Evolutionary conservation across 257 asterid genomes (phyloP).

Genomic region (Ilex asprella): DNA sequence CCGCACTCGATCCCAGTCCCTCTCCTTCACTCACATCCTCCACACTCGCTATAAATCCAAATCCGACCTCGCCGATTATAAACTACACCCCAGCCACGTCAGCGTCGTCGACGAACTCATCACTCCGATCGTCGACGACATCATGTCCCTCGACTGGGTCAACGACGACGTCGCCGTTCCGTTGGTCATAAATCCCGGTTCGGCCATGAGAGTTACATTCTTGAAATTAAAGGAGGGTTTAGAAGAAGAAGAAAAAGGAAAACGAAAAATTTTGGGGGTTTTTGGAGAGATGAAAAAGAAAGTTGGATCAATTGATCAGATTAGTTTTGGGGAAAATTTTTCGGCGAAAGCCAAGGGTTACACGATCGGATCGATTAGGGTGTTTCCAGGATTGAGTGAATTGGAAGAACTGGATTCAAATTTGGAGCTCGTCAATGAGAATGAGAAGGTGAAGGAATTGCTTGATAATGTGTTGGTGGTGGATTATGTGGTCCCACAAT

Average conservation of each 20-base stretch:
- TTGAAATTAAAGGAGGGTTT: constrained; percentile 50
- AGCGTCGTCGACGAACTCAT: constrained; percentile 39
- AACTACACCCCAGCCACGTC: constrained; percentile 56
- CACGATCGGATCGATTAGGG: constrained; percentile 67
- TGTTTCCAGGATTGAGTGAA: constrained; percentile 44
- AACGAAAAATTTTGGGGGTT: constrained; percentile 32
- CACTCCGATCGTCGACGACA: constrained; percentile 44
- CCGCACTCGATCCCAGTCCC: constrained; percentile 47
- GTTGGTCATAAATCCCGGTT: constrained; percentile 31
- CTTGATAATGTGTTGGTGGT: constrained; percentile 59
- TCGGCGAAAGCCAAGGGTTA: constrained; percentile 77
- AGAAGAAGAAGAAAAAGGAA: constrained; percentile 35
- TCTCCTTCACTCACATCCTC: constrained; percentile 81
- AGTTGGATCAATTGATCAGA: constrained; percentile 38
- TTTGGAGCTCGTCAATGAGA: constrained; percentile 40
- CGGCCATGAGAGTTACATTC: constrained; percentile 42
- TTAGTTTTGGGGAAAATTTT: constrained; percentile 73
- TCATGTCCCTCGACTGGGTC: constrained; percentile 71
- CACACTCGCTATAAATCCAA: constrained; percentile 71
- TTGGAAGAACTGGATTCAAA: constrained; percentile 51
- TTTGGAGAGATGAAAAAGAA: constrained; percentile 43
- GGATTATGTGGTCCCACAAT: constrained; percentile 47
- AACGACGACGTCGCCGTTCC: constrained; percentile 29
- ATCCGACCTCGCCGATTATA: constrained; percentile 46
- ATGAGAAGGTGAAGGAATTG: constrained; percentile 49